Evolutionary conservation across 192 early-diverging fungal genomes (phyloP), one percentile per base, ranked within the genome.

Genomic region (Phycomyces blakesleeanus): DNA sequence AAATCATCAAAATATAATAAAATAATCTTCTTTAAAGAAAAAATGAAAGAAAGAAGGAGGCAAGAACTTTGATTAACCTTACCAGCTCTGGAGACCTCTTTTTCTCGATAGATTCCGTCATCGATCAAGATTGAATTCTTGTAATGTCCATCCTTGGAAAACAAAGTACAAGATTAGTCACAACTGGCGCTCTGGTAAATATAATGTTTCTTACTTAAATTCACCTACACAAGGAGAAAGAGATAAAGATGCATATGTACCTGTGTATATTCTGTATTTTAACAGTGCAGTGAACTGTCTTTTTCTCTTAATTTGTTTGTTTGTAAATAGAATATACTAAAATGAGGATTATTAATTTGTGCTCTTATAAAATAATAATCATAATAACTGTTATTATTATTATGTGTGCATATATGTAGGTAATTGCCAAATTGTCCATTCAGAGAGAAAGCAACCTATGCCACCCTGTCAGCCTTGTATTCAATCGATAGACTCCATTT

Each of bases 181-280:
- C 29, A 82, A 78, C 41, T 82, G 81, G 81, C 54, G 69, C 55
- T 64, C 76, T 50, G 81, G 81, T 68, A 81, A 71, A 42, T 66
- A 61, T 58, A 52, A 42, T n/a, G n/a, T n/a, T n/a, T n/a, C n/a
- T n/a, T n/a, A n/a, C n/a, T n/a, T n/a, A n/a, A n/a, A n/a, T n/a
- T n/a, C n/a, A n/a, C n/a, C n/a, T n/a, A n/a, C n/a, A n/a, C n/a
- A n/a, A n/a, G n/a, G n/a, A n/a, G n/a, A n/a, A n/a, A n/a, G n/a
- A n/a, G n/a, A n/a, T n/a, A n/a, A n/a, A n/a, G n/a, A n/a, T n/a
- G n/a, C n/a, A n/a, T 29, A 40, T 1, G 34, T 39, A 29, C 51
- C 12, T 21, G 12, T 8, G 22, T 21, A 9, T 1, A 10, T 39
- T 12, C 11, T 0, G 38, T n/a, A n/a, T n/a, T n/a, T 18, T 34